Conservation (phyloP, 129 eudicot species). For the Sambucus nigra region DNA sequence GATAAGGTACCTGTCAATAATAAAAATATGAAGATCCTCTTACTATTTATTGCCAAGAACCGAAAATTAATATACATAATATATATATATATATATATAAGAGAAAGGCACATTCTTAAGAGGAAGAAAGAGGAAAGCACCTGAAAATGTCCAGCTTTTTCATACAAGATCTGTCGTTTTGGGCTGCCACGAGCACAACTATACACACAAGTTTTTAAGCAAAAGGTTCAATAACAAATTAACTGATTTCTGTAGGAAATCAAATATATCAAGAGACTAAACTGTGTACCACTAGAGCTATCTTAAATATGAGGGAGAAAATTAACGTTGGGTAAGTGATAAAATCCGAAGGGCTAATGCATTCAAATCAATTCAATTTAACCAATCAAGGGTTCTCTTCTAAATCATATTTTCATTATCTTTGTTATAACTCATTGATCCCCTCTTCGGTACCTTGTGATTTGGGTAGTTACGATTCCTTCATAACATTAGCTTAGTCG, state of each 20-base stretch:
- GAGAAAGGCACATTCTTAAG: neutral
- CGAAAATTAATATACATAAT: neutral
- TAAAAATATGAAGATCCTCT: neutral
- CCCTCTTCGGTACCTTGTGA: no score
- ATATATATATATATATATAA: neutral
- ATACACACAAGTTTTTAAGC: slow-evolving; percentile 22
- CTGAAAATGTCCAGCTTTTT: slow-evolving; percentile 81
- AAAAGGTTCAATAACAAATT: neutral
- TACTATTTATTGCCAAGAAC: neutral
- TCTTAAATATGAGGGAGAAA: no score
- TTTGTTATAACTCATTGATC: no score
- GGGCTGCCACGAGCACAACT: slow-evolving; percentile 99
- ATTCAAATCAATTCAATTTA: no score
- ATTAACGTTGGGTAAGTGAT: no score
- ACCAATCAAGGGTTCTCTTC: no score
- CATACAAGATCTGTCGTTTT: slow-evolving; percentile 57
- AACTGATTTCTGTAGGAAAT: neutral
- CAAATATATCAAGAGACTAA: no score
- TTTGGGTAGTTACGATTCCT: no score
- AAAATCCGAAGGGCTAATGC: no score
- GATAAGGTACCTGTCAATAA: slow-evolving; percentile 58
- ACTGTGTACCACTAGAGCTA: no score
- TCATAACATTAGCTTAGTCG: no score
- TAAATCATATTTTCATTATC: no score
- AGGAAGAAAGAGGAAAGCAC: slow-evolving; percentile 18